These are phyloP conservation scores for Plasmodium reichenowi DNA, from an alignment of 169 alveolate genomes.

Conservation along the genomic window DNA sequence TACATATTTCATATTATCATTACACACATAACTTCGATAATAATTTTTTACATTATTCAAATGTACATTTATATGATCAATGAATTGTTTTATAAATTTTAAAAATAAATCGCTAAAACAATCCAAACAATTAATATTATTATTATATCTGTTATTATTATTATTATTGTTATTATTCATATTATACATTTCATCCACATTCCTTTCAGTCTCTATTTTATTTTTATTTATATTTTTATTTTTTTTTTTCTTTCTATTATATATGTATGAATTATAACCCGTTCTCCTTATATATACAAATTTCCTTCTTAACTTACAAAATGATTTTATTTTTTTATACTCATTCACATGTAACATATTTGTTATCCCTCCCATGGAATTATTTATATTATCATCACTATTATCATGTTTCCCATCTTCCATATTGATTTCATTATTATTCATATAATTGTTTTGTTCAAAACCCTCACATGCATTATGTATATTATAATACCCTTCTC, in stretches of 20 bases:
- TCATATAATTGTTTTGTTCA: not conserved
- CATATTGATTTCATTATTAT: not conserved
- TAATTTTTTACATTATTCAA: conserved; percentile 5
- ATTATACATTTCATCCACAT: too few species aligned
- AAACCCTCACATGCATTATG: too few species aligned
- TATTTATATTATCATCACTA: not conserved
- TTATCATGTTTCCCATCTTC: not conserved
- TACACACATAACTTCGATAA: conserved; percentile 1
- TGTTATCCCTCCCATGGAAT: not conserved
- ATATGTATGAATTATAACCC: conserved; percentile 11
- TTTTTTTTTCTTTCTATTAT: conserved; percentile 7
- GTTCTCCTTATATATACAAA: not conserved
- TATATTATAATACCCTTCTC: too few species aligned
- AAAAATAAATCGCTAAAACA: not conserved
- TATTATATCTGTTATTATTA: too few species aligned
- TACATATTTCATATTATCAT: conserved; percentile 22
- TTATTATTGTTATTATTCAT: too few species aligned
- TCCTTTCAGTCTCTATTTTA: not conserved
- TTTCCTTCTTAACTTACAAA: conserved; percentile 50
- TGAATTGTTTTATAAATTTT: not conserved
- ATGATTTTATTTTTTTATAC: conserved; percentile 18
- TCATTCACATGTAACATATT: not conserved
- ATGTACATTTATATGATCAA: not conserved
- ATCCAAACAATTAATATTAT: not conserved
- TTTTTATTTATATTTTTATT: not conserved